Evolutionary conservation across 805 yeast genomes (phyloP).

Genomic region (Myxozyma lipomycoides): DNA sequence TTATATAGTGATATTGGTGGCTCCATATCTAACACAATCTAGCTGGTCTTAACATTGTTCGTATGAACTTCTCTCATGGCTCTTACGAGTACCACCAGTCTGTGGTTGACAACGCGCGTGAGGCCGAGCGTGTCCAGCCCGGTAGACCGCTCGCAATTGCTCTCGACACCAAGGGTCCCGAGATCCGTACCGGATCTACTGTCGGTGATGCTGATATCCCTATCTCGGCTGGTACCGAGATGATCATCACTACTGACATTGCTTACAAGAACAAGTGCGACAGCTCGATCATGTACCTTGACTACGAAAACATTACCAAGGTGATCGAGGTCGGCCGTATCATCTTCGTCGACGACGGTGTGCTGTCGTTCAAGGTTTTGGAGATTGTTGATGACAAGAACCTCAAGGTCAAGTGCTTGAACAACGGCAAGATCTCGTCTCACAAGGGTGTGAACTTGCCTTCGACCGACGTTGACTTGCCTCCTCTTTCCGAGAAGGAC

Average conservation of each 20-base stretch:
- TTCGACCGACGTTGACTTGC: conserved; percentile 97
- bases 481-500: conserved; percentile 97
- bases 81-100: conserved; percentile 96
- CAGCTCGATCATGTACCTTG: conserved; percentile 80
- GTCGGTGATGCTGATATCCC: conserved; percentile 73
- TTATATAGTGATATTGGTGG: neutral
- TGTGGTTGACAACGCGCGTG: conserved; percentile 93
- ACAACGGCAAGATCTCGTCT: conserved; percentile 92
- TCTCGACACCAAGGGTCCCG: conserved; percentile 98
- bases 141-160: conserved; percentile 99
- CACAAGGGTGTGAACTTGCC: conserved; percentile 99
- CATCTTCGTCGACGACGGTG: conserved; percentile 97
- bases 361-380: conserved; percentile 85
- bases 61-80: conserved; percentile 99
- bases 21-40: neutral
- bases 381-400: conserved; percentile 77
- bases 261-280: conserved; percentile 66
- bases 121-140: conserved; percentile 81
- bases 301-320: conserved; percentile 94
- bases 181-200: conserved; percentile 98
- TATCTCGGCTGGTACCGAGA: conserved; percentile 78
- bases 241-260: conserved; percentile 90
- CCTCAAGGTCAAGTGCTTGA: conserved; percentile 81
- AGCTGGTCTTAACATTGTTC: conserved; percentile 95
- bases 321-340: conserved; percentile 83